Conservation (phyloP, 192 early-diverging fungal genomes). For the Mortierella alpina region DNA sequence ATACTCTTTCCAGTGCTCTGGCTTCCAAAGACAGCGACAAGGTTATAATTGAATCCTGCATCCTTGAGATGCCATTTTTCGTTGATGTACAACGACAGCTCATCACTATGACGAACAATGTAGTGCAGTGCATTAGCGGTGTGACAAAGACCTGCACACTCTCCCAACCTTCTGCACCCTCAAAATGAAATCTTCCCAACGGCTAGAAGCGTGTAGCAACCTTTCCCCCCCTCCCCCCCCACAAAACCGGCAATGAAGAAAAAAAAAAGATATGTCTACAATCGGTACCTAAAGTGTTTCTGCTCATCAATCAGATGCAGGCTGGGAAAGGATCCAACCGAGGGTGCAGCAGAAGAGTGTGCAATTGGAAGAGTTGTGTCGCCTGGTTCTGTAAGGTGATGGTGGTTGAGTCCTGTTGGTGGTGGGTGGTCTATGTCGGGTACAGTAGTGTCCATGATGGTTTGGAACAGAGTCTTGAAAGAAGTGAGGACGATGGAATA, state of each 20-base stretch:
- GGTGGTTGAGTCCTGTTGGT: too few relatives aligned
- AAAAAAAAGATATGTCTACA: not conserved
- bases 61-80: conserved; percentile 87
- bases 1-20: conserved; percentile 98
- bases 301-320: conserved; percentile 47
- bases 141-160: not conserved
- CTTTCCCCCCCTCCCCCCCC: too few relatives aligned
- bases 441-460: too few relatives aligned
- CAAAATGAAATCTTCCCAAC: not conserved
- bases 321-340: conserved; percentile 6
- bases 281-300: conserved; percentile 30
- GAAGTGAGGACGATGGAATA: too few relatives aligned
- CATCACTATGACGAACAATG: conserved; percentile 56
- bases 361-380: too few relatives aligned
- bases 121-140: not conserved
- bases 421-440: too few relatives aligned
- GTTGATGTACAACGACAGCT: conserved; percentile 80
- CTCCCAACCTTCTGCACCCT: too few relatives aligned
- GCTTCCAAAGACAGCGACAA: conserved; percentile 98
- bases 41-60: conserved; percentile 93
- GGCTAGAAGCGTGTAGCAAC: not conserved
- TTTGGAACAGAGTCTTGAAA: too few relatives aligned
- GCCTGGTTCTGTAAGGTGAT: too few relatives aligned
- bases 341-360: not conserved
- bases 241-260: not conserved